Percentiles rank a stretch among this genome's conserved stretches.
Conservation (phyloP, 1,284 basidiomycete genomes). For the Leccinum pallidistipes region DNA sequence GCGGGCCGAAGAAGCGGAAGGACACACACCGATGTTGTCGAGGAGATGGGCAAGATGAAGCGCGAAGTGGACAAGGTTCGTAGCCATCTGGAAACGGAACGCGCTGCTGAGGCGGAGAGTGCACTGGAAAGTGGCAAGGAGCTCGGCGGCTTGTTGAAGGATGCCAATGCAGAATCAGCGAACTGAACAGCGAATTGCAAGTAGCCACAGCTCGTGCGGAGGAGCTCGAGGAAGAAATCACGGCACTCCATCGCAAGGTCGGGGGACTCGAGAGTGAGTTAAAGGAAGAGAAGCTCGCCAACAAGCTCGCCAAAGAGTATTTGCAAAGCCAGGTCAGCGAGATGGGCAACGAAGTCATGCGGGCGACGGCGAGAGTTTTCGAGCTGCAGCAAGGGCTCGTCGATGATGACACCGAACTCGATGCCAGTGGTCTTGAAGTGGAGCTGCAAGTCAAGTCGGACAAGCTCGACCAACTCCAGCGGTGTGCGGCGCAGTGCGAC, state of each 20-base stretch:
- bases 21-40: conserved; percentile 40
- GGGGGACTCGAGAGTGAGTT: conserved; percentile 55
- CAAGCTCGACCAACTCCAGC: conserved; percentile 38
- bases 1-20: conserved; percentile 53
- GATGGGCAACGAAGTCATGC: conserved; percentile 32
- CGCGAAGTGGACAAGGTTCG: conserved; percentile 50
- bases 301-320: conserved; percentile 35
- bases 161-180: conserved; percentile 58
- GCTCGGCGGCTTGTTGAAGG: conserved; percentile 61
- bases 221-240: conserved; percentile 24
- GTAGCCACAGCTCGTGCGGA: conserved; percentile 53
- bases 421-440: conserved; percentile 19
- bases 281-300: conserved; percentile 48
- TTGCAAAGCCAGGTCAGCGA: conserved; percentile 34
- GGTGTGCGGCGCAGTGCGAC: conserved; percentile 35
- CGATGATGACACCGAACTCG: conserved; percentile 21
- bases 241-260: conserved; percentile 47
- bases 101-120: conserved; percentile 51
- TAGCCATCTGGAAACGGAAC: conserved; percentile 46
- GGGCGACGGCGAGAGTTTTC: conserved; percentile 27
- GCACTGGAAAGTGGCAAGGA: conserved; percentile 61
- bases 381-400: conserved; percentile 39
- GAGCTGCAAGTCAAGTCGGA: conserved; percentile 42
- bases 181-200: conserved; percentile 54
- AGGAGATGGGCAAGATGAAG: conserved; percentile 40